Conservation (phyloP, 1,284 basidiomycete species). For the Fomitopsis betulina region DNA sequence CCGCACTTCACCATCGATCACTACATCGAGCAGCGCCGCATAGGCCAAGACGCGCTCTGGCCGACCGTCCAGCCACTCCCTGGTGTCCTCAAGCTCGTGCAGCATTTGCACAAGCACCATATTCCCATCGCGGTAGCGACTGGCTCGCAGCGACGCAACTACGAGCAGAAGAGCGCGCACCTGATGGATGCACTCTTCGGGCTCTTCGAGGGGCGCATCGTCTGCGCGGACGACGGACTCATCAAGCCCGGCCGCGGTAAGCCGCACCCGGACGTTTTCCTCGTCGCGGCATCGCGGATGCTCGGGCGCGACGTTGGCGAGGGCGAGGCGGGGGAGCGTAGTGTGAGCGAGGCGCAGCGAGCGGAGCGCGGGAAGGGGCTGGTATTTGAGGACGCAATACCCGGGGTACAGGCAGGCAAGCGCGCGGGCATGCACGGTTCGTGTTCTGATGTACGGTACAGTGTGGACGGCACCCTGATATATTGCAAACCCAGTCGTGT, state of each 20-base stretch:
- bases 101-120: constrained; percentile 57
- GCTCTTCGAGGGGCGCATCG: constrained; percentile 54
- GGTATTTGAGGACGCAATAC: constrained; percentile 73
- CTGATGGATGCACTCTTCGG: constrained; percentile 41
- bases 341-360: constrained; percentile 33
- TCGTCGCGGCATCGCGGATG: constrained; percentile 56
- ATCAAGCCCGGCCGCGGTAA: constrained; percentile 44
- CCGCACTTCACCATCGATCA: constrained; percentile 46
- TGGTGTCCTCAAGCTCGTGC: constrained; percentile 58
- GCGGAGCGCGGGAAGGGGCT: constrained; percentile 55
- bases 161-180: constrained; percentile 59
- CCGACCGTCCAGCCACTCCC: constrained; percentile 63
- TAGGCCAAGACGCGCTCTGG: constrained; percentile 60
- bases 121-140: constrained; percentile 78
- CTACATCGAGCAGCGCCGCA: constrained; percentile 53
- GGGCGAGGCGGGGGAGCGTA: constrained; percentile 30
- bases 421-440: constrained; percentile 76
- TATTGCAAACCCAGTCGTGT: constrained; percentile 47
- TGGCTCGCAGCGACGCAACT: constrained; percentile 60
- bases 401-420: constrained; percentile 71
- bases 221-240: constrained; percentile 64
- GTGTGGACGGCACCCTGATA: not conserved
- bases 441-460: not conserved
- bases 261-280: constrained; percentile 72
- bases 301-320: constrained; percentile 54